Percentiles rank a stretch among this genome's conserved stretches.
Evolutionary conservation across 2,329 filamentous ascomycete species (phyloP).

Genomic region (Macrophomina pseudophaseolina): DNA sequence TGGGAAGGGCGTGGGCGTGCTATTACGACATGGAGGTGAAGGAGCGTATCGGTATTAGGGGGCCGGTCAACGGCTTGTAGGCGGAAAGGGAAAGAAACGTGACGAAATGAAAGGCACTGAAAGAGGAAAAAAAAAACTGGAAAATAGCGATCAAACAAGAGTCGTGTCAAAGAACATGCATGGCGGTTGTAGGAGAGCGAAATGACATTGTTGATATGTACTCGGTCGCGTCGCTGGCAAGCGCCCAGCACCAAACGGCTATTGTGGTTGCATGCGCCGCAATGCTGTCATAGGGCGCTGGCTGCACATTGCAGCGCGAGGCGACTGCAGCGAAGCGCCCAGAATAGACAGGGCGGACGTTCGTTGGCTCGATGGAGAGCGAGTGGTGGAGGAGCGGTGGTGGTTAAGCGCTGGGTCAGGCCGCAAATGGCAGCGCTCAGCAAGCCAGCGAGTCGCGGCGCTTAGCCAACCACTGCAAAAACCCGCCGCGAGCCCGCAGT

Average conservation of each 20-base stretch:
- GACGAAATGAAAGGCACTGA: conserved; percentile 26
- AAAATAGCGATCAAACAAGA: conserved; percentile 36
- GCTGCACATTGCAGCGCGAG: conserved; percentile 9
- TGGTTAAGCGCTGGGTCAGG: conserved; percentile 20
- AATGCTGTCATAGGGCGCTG: conserved; percentile 16
- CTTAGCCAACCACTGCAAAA: conserved; percentile 12
- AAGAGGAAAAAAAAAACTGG: conserved; percentile 30
- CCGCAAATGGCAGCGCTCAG: conserved; percentile 2
- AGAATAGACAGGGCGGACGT: not conserved
- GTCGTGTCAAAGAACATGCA: conserved; percentile 38
- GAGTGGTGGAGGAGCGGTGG: not conserved
- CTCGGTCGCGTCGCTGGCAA: conserved; percentile 12
- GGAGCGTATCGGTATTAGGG: conserved; percentile 21
- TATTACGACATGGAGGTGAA: conserved; percentile 25
- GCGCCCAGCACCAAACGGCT: conserved; percentile 22
- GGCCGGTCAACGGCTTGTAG: conserved; percentile 41
- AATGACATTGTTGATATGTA: conserved; percentile 23
- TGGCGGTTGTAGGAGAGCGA: conserved; percentile 3
- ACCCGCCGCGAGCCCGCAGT: conserved; percentile 13
- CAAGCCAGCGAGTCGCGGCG: not conserved
- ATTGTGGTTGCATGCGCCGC: conserved; percentile 19
- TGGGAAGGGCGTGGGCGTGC: conserved; percentile 34
- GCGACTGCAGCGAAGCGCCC: conserved; percentile 21
- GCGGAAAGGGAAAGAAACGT: conserved; percentile 20
- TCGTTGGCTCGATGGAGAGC: not conserved